Evolutionary conservation across 257 asterid genomes (phyloP).

Genomic region (Thymus mandschuricus): DNA sequence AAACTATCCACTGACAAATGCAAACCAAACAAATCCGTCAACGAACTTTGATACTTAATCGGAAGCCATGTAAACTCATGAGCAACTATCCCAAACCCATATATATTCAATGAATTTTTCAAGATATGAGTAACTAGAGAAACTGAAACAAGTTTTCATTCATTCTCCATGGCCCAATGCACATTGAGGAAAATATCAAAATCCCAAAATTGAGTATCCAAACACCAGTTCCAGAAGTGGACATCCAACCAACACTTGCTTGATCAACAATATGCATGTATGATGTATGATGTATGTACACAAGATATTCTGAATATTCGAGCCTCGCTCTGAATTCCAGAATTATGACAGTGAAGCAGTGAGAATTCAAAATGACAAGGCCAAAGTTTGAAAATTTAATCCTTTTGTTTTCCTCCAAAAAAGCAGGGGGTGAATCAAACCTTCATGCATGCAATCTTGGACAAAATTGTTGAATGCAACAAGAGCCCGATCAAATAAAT

Average conservation of each 20-base stretch:
- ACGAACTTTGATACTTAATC: not conserved
- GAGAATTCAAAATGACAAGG: slow-evolving; percentile 18
- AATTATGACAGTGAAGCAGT: slow-evolving; percentile 27
- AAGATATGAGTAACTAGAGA: slow-evolving; percentile 11
- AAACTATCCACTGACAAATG: slow-evolving; percentile 24
- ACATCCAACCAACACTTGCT: slow-evolving; percentile 16
- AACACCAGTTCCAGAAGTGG: slow-evolving; percentile 4
- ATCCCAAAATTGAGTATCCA: slow-evolving; percentile 22
- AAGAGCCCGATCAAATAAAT: slow-evolving; percentile 24
- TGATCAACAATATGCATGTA: slow-evolving; percentile 17
- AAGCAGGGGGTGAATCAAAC: slow-evolving; percentile 28
- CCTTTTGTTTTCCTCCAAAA: slow-evolving; percentile 2
- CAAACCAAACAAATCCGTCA: slow-evolving; percentile 11
- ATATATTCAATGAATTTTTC: slow-evolving; percentile 19
- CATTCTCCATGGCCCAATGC: slow-evolving; percentile 17
- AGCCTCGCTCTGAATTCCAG: slow-evolving; percentile 18
- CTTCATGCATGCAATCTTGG: slow-evolving; percentile 28
- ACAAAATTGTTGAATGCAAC: slow-evolving; percentile 20
- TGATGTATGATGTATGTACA: not conserved
- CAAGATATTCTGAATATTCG: not conserved
- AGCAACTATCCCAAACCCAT: slow-evolving; percentile 2
- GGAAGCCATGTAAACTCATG: slow-evolving; percentile 1
- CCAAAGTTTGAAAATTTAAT: not conserved
- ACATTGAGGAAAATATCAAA: not conserved
- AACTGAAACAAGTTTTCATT: slow-evolving; percentile 25